phyloP scores from a whole-genome alignment of 2,329 filamentous ascomycete species.

The Plectosphaerella sp. region DNA sequence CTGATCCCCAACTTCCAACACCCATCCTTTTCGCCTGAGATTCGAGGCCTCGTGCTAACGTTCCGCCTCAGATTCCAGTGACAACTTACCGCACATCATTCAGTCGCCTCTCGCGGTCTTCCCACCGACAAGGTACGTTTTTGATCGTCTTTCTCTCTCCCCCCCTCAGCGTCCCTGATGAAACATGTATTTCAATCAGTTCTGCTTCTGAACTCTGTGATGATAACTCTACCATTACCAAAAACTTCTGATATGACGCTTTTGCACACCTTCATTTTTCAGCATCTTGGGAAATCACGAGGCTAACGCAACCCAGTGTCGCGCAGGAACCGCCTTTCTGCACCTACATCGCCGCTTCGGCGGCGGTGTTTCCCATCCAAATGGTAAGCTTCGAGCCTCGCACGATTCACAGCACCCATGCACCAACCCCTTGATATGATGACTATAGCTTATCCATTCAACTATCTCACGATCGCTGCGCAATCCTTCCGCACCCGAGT shows the following conservation, averaged over 20 bases:
- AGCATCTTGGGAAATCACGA: conserved; percentile 2
- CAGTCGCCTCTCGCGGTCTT: too few relatives aligned
- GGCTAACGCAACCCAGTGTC: too few relatives aligned
- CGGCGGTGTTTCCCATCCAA: too few relatives aligned
- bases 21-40: neutral
- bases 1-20: conserved; percentile 41
- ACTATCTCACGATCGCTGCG: conserved; percentile 64
- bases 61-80: too few relatives aligned
- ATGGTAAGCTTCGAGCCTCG: too few relatives aligned
- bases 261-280: neutral
- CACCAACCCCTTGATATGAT: conserved; percentile 35
- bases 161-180: conserved; percentile 47
- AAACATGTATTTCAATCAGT: conserved; percentile 59
- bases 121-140: neutral
- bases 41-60: neutral
- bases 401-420: neutral
- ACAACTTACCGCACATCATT: too few relatives aligned
- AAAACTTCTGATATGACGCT: conserved; percentile 48
- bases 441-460: conserved; percentile 74
- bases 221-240: conserved; percentile 63
- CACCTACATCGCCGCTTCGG: too few relatives aligned
- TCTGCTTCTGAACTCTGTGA: conserved; percentile 72
- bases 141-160: neutral
- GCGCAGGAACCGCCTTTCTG: too few relatives aligned
- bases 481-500: conserved; percentile 70